These are phyloP conservation scores for Flaveria linearis DNA, from an alignment of 129 eudicot species.

Conservation along the genomic window DNA sequence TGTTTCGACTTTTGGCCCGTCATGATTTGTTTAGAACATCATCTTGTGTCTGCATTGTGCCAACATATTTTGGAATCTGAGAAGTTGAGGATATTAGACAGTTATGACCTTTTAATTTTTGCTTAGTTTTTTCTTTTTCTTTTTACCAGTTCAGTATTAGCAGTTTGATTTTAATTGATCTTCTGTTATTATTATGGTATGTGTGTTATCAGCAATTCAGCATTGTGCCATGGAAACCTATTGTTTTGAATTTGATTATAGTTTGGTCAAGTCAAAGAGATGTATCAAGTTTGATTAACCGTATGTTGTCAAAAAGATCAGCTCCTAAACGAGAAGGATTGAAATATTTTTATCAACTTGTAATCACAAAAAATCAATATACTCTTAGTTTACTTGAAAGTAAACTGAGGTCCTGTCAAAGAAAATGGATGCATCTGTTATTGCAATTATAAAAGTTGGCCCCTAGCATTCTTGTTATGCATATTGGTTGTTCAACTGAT, in stretches of 20 bases:
- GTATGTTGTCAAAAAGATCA: too few relatives aligned
- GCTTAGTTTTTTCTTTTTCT: constrained; percentile 7
- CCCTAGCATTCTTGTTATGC: too few relatives aligned
- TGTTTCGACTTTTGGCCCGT: constrained; percentile 1
- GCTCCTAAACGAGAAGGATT: too few relatives aligned
- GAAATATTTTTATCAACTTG: too few relatives aligned
- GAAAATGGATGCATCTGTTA: too few relatives aligned
- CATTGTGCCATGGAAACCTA: not conserved
- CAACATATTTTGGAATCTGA: constrained; percentile 23
- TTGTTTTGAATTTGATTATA: not conserved
- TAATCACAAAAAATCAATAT: too few relatives aligned
- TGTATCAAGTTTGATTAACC: too few relatives aligned
- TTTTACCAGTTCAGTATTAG: constrained; percentile 26
- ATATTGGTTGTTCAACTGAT: too few relatives aligned
- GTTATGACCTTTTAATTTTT: constrained; percentile 19
- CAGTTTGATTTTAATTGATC: constrained; percentile 9
- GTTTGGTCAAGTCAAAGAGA: not conserved
- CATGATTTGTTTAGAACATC: constrained; percentile 26
- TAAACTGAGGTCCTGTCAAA: too few relatives aligned
- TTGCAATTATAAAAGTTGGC: too few relatives aligned
- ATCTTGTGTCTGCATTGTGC: constrained; percentile 23
- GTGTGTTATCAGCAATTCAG: not conserved
- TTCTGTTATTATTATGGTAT: not conserved
- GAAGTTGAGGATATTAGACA: constrained; percentile 26
- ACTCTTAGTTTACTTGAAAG: too few relatives aligned